Percentiles rank a stretch among this genome's conserved stretches.
Conservation (phyloP, 2,329 filamentous ascomycete genomes). For the Ambrosiella beaveri region DNA sequence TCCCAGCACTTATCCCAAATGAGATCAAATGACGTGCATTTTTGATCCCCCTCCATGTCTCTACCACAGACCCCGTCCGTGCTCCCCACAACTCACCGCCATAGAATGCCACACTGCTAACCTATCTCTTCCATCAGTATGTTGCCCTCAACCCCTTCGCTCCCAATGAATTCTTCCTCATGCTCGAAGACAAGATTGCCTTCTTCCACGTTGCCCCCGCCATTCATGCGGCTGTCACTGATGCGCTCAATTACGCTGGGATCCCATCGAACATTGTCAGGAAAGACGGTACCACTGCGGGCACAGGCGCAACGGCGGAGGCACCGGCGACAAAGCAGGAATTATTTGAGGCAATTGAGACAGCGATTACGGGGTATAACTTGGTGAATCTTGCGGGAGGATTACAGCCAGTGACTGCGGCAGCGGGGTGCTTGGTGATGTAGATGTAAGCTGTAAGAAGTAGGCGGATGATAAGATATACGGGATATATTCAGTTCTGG, state of each 20-base stretch:
- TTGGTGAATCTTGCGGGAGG: conserved; percentile 9
- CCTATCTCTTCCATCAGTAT: background rate
- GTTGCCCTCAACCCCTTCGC: conserved; percentile 6
- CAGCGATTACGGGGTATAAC: conserved; percentile 9
- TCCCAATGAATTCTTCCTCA: conserved; percentile 8
- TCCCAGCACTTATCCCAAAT: background rate
- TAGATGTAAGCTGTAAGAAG: background rate
- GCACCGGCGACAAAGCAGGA: background rate
- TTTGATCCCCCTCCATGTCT: background rate
- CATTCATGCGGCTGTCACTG: conserved; percentile 15
- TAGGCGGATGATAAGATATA: background rate
- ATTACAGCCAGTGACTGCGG: conserved; percentile 5
- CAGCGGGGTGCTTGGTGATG: conserved; percentile 9
- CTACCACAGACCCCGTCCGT: background rate
- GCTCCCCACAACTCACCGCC: background rate
- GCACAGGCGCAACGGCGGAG: background rate
- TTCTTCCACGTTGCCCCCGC: conserved; percentile 15
- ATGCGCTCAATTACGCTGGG: conserved; percentile 14
- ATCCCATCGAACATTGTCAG: conserved; percentile 16
- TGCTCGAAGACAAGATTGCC: conserved; percentile 14
- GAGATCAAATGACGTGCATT: background rate
- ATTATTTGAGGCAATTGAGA: conserved; percentile 7
- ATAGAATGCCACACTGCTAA: background rate
- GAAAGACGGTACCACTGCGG: conserved; percentile 13
- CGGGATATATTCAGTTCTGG: too few relatives aligned